Evolutionary conservation across 106 monocot genomes (phyloP).

Genomic region (Cymbidium sinense): DNA sequence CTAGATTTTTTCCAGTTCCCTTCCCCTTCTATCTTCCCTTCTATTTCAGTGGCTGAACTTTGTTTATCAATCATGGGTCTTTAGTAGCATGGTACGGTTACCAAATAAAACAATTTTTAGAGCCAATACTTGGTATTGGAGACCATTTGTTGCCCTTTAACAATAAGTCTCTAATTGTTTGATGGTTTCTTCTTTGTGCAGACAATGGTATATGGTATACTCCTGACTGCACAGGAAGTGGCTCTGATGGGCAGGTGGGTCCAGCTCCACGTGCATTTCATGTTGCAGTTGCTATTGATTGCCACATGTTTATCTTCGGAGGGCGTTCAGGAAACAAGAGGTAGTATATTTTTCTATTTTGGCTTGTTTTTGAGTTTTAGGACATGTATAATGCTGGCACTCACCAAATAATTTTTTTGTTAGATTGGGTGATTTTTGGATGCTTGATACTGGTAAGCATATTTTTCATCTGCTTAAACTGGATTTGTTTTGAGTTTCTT

Average conservation of each 20-base stretch:
- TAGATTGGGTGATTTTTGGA: slow-evolving; percentile 99
- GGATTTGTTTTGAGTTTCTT: background rate
- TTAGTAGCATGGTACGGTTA: background rate
- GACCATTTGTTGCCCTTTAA: background rate
- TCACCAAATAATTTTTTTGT: slow-evolving; percentile 16
- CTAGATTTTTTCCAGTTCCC: background rate
- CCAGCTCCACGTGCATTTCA: slow-evolving; percentile 91
- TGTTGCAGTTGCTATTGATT: slow-evolving; percentile 77
- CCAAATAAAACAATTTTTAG: background rate
- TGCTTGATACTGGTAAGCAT: slow-evolving; percentile 93
- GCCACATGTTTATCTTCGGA: slow-evolving; percentile 93
- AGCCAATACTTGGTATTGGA: background rate
- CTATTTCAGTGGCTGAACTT: background rate
- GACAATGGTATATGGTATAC: slow-evolving; percentile 91
- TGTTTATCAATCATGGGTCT: background rate
- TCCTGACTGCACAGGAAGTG: slow-evolving; percentile 69
- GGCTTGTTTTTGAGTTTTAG: background rate
- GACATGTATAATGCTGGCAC: background rate
- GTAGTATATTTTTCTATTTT: slow-evolving; percentile 19
- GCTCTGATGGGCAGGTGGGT: slow-evolving; percentile 58
- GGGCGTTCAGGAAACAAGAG: slow-evolving; percentile 78
- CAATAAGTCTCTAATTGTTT: background rate
- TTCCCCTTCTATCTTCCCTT: too few relatives aligned
- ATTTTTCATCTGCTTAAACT: background rate
- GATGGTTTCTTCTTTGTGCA: slow-evolving; percentile 19